These are phyloP conservation scores for Acanthamoeba royreba DNA, from an alignment of 208 protist genomes.

Conservation along the genomic window DNA sequence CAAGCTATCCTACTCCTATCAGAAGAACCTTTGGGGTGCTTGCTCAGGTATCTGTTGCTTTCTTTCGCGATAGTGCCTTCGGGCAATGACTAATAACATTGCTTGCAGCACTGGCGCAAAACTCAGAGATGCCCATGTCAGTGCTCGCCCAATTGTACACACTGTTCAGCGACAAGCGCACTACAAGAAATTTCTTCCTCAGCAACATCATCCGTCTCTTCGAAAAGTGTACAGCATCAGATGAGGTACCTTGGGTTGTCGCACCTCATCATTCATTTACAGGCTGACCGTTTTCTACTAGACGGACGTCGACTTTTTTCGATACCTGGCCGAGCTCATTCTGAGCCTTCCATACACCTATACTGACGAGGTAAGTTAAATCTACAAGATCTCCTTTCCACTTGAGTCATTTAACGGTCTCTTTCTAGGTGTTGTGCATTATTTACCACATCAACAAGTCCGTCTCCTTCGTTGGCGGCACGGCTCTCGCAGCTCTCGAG, in stretches of 20 bases:
- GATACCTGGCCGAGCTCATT: constrained; percentile 35
- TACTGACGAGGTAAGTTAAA: background rate
- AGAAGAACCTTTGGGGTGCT: background rate
- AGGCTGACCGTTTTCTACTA: no score
- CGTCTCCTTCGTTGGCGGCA: constrained; percentile 31
- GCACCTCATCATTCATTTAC: background rate
- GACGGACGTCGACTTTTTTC: constrained; percentile 24
- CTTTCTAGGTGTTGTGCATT: constrained; percentile 31
- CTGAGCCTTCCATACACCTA: constrained; percentile 43
- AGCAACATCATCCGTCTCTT: constrained; percentile 10
- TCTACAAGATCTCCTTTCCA: no score
- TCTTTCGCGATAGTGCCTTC: no score
- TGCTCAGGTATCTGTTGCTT: background rate
- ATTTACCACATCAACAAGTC: constrained; percentile 19
- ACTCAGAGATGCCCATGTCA: background rate
- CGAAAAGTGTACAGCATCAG: constrained; percentile 1
- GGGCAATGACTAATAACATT: no score
- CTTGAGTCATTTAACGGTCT: no score
- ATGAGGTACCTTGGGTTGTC: background rate
- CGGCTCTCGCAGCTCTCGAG: background rate
- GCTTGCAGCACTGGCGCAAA: background rate
- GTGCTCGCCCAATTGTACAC: constrained; percentile 39
- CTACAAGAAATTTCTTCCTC: background rate
- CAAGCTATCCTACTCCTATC: constrained; percentile 35
- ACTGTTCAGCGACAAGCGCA: constrained; percentile 45